Percentiles rank a stretch among this genome's conserved stretches.
Conservation (phyloP, 768 basidiomycete species). For the Amanita exitialis region DNA sequence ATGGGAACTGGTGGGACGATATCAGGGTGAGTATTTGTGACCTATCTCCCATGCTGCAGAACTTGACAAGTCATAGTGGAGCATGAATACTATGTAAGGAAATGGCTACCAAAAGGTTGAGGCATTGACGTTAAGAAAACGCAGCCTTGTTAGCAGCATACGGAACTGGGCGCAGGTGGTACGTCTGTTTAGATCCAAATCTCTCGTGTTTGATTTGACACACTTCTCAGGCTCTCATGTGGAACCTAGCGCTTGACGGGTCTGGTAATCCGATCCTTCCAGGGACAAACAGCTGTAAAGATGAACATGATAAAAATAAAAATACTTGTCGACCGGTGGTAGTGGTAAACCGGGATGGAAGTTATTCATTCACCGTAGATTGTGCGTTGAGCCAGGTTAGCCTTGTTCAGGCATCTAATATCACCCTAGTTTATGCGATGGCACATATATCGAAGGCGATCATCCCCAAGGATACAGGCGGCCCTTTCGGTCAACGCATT, state of each 20-base stretch:
- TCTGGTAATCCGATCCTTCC: constrained; percentile 55
- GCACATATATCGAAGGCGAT: constrained; percentile 69
- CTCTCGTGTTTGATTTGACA: no score
- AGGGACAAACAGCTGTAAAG: constrained; percentile 51
- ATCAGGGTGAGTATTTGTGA: constrained; percentile 44
- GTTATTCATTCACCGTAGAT: constrained; percentile 56
- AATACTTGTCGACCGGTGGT: constrained; percentile 47
- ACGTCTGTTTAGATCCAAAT: background rate
- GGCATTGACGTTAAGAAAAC: background rate
- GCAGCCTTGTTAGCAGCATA: constrained; percentile 5
- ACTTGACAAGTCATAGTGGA: constrained; percentile 36
- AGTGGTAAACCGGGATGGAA: constrained; percentile 54
- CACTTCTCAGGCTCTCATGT: no score
- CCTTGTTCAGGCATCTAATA: background rate
- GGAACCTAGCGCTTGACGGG: constrained; percentile 17
- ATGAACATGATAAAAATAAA: constrained; percentile 18
- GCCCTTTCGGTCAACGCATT: constrained; percentile 62
- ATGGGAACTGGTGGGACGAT: constrained; percentile 71
- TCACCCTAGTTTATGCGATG: constrained; percentile 49
- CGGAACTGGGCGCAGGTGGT: constrained; percentile 1
- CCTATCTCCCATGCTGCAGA: background rate
- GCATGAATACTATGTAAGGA: constrained; percentile 51
- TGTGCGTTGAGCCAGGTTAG: background rate
- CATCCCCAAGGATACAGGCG: constrained; percentile 55
- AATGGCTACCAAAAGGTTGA: background rate